Evolutionary conservation across 192 early-diverging fungal species (phyloP), one percentile per base, ranked within the genome.

Genomic region (Gaertneriomyces semiglobifer): DNA sequence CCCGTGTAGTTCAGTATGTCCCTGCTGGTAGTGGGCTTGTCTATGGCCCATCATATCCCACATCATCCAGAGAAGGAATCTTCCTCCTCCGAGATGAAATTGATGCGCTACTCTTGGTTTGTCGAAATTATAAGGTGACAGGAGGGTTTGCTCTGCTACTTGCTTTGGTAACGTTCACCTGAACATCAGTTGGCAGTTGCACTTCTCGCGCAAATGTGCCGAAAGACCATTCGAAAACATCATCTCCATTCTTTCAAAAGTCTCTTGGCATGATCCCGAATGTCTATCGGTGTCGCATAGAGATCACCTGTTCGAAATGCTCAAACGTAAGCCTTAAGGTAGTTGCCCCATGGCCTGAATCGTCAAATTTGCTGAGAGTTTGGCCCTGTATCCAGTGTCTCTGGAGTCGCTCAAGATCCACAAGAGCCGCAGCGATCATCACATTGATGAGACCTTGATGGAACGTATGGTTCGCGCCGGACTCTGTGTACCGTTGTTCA

Each of bases 191-290:
- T 12, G 6, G 6, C 38, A 90, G 88, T 67, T 88, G 12, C 89
- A 89, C 66, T 91, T 88, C 62, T 85, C 87, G 11, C 76, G 88
- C 59, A 87, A 88, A 51, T 89, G 87, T 62, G 84, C 87, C 1
- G 86, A 87, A 61, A 71, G 88, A 8, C 89, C 90, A 12, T 92
- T 90, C 73, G 87, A 91, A 47, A 89, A 86, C 60, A 85, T 92
- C n/a, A 81, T 88, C 25, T 86, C 85, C 0, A 81, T 90, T 42
- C 18, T 92, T 33, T 62, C 72, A 41, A 92, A 91, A 63, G 81
- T 90, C 33, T 88, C 90, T 10, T 92, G 89, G 88, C 83, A 91
- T 58, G 75, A 84, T 51, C 70, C 83, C 0, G 62, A 88, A 47
- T 60, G 78, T 6, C 77, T 91, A 20, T 67, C 80, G 0, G 85